Percentiles rank a stretch among this genome's conserved stretches.
Evolutionary conservation across 768 basidiomycete genomes (phyloP).

Genomic region (Mycena vulgaris): DNA sequence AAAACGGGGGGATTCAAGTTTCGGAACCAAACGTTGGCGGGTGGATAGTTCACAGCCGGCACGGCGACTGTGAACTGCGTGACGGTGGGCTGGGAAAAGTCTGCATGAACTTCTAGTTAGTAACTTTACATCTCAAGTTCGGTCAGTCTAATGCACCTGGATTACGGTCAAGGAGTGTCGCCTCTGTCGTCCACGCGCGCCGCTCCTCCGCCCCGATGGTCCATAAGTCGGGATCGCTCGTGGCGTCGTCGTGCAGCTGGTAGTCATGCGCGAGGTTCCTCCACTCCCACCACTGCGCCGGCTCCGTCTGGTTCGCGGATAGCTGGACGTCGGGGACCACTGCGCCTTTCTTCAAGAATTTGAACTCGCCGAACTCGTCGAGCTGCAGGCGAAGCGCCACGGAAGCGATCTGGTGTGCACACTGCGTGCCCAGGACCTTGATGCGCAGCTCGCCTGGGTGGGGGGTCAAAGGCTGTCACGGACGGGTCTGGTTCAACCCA

Average conservation of each 20-base stretch:
- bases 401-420: background rate
- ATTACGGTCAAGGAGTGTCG: background rate
- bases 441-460: background rate
- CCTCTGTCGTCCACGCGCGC: background rate
- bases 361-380: background rate
- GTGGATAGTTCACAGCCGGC: constrained; percentile 22
- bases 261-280: background rate
- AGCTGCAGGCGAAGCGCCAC: background rate
- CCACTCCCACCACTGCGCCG: background rate
- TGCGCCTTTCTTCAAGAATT: background rate
- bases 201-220: background rate
- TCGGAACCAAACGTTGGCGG: background rate
- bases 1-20: background rate
- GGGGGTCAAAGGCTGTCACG: background rate
- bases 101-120: background rate
- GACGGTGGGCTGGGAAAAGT: constrained; percentile 1
- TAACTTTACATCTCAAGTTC: background rate
- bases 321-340: background rate
- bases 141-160: background rate
- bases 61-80: background rate
- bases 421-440: background rate
- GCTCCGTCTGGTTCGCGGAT: background rate
- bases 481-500: background rate
- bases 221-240: background rate
- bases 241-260: background rate